Evolutionary conservation across 345 rosid species (phyloP).

Genomic region (Noccaea bulbosa): DNA sequence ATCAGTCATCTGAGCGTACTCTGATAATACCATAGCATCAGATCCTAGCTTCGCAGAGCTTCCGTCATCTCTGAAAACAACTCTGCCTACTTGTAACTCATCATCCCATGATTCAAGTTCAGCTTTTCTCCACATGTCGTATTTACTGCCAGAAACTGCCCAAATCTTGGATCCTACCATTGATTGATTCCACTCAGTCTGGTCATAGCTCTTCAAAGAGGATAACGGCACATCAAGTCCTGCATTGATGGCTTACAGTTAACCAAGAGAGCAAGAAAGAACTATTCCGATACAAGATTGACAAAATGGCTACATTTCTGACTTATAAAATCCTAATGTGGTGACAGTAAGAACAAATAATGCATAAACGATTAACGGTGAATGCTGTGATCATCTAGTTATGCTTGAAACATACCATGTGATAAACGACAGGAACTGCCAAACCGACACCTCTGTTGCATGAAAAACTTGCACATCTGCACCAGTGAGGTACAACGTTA

Average conservation of each 20-base stretch:
- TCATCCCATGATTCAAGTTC: slow-evolving; percentile 95
- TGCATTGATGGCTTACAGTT: slow-evolving; percentile 44
- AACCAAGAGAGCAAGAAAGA: not conserved
- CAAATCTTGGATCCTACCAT: slow-evolving; percentile 82
- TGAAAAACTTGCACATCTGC: slow-evolving; percentile 99
- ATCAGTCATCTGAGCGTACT: slow-evolving; percentile 60
- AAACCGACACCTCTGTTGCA: slow-evolving; percentile 95
- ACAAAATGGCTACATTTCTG: not conserved
- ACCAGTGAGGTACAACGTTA: slow-evolving; percentile 56
- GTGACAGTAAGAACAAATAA: not conserved
- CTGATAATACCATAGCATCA: slow-evolving; percentile 62
- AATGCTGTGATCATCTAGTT: not conserved
- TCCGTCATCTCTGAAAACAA: slow-evolving; percentile 77
- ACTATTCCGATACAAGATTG: slow-evolving; percentile 8
- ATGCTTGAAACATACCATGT: slow-evolving; percentile 68
- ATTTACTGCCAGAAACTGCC: slow-evolving; percentile 66
- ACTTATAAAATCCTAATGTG: not conserved
- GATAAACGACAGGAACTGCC: slow-evolving; percentile 87
- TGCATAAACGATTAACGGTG: not conserved
- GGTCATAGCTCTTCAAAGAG: slow-evolving; percentile 65
- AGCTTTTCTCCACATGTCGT: slow-evolving; percentile 76
- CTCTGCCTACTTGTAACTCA: slow-evolving; percentile 58
- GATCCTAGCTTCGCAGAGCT: slow-evolving; percentile 62
- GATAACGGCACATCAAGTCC: slow-evolving; percentile 82
- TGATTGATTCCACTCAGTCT: slow-evolving; percentile 70